These are phyloP conservation scores for Lactifluus pinguis DNA, from an alignment of 768 basidiomycete species.

Conservation along the genomic window DNA sequence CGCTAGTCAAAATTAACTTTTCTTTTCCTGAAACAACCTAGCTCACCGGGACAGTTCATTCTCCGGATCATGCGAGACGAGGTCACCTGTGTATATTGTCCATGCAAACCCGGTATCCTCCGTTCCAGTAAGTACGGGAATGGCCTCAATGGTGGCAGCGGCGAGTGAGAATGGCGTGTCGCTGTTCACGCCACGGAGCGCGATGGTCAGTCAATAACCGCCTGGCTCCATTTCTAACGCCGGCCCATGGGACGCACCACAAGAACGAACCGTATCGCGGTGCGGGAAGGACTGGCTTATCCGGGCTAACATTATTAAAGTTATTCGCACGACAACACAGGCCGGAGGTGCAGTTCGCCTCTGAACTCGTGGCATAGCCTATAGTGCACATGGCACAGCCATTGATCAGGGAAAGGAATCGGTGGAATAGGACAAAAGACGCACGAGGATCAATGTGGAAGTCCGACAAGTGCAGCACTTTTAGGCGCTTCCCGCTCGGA, in stretches of 20 bases:
- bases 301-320: slow-evolving; percentile 41
- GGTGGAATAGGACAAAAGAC: slow-evolving; percentile 15
- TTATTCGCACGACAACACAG: slow-evolving; percentile 56
- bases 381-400: not conserved
- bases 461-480: slow-evolving; percentile 71
- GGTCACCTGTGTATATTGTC: slow-evolving; percentile 63
- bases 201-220: not conserved
- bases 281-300: slow-evolving; percentile 45
- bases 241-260: slow-evolving; percentile 33
- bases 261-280: slow-evolving; percentile 58
- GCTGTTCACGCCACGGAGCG: slow-evolving; percentile 21
- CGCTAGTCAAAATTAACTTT: not conserved
- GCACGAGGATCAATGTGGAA: slow-evolving; percentile 66
- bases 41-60: slow-evolving; percentile 52
- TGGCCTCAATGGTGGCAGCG: slow-evolving; percentile 52
- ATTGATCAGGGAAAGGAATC: not conserved
- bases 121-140: slow-evolving; percentile 58
- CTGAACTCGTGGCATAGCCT: slow-evolving; percentile 63
- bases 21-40: not conserved
- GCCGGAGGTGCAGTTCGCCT: slow-evolving; percentile 62
- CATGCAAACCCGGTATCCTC: slow-evolving; percentile 52
- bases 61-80: slow-evolving; percentile 63
- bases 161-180: slow-evolving; percentile 58
- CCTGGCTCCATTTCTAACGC: too few relatives aligned
- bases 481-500: slow-evolving; percentile 55